Base-by-base conservation (phyloP, 192 early-diverging fungal genomes). In the Backusella mclennaniae region DNA sequence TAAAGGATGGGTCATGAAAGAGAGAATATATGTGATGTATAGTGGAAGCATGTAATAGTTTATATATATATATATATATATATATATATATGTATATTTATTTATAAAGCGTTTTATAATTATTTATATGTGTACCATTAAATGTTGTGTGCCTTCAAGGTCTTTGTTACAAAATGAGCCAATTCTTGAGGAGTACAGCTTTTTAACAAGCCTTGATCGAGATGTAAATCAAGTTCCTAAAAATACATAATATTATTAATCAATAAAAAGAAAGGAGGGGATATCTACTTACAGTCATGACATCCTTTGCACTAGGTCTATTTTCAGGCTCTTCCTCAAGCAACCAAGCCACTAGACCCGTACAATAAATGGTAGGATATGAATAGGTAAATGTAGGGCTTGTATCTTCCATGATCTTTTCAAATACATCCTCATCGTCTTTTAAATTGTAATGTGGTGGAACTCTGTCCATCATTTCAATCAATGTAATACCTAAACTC, bases 391-490 rank as follows among this genome's bases (percentile, higher is more conserved):
- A 81, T 1, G 80, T 81, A 9, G 80, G 80, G 35, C 80, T 81
- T 7, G 80, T 42, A 35, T 77, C 76, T 36, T 67, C 71, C 15
- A 81, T 12, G 14, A 77, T 73, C 23, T 41, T n/a, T 38, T 74
- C 35, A 71, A 77, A 77, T 14, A 77, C 56, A 0, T 70, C 76
- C 26, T 77, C 72, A 17, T 77, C 80, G 12, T 74, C 56, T 14
- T 72, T 70, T 23, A 79, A 42, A 49, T 75, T 63, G 71, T 83
- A 83, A 63, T 79, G 81, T 26, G 81, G 81, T 11, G 81, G 81
- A 31, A 83, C 81, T 42, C 81, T 77, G 39, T 83, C 81, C 81
- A 83, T 83, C 81, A 83, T 83, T 38, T 83, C 81, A 49, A 83
- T 83, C 0, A 79, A 29, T 7, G 81, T 83, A 53, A 83, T 83